phyloP scores from a whole-genome alignment of 257 asterid genomes.

The Cordia subcordata region DNA sequence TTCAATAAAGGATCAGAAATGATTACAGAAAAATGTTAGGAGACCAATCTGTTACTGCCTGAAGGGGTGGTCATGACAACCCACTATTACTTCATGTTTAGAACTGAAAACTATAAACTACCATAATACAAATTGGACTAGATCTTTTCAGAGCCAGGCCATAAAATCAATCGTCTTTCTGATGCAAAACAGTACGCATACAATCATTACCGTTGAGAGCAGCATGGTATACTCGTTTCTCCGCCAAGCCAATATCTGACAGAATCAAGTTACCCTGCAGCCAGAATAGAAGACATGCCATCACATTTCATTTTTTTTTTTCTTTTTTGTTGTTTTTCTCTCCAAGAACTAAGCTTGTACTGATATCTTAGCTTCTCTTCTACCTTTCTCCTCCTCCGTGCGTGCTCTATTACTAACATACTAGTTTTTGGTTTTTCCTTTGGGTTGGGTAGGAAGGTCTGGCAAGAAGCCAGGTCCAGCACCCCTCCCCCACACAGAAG shows the following conservation, averaged over 20 bases:
- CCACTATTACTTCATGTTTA: slow-evolving; percentile 25
- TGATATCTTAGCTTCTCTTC: not conserved
- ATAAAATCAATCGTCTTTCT: slow-evolving; percentile 77
- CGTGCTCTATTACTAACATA: too few relatives aligned
- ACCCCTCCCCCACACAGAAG: too few relatives aligned
- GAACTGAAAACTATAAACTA: slow-evolving; percentile 13
- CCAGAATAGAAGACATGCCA: not conserved
- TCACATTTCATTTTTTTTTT: not conserved
- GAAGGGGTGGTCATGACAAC: slow-evolving; percentile 22
- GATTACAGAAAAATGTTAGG: slow-evolving; percentile 29
- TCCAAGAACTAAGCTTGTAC: too few relatives aligned
- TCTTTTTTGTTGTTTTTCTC: too few relatives aligned
- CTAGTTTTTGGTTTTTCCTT: too few relatives aligned
- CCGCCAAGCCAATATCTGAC: slow-evolving; percentile 85
- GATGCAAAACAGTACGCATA: slow-evolving; percentile 83
- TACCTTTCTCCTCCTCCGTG: not conserved
- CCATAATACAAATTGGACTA: slow-evolving; percentile 32
- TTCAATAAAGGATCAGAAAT: slow-evolving; percentile 8
- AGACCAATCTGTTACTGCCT: slow-evolving; percentile 17
- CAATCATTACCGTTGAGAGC: slow-evolving; percentile 89
- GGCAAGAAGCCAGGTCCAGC: too few relatives aligned
- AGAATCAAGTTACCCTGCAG: slow-evolving; percentile 78
- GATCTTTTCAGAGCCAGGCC: slow-evolving; percentile 40
- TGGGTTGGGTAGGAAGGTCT: too few relatives aligned
- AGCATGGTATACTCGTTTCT: slow-evolving; percentile 84